phyloP scores from a whole-genome alignment of 2,329 filamentous ascomycete genomes.

The Ophiostoma australiae region DNA sequence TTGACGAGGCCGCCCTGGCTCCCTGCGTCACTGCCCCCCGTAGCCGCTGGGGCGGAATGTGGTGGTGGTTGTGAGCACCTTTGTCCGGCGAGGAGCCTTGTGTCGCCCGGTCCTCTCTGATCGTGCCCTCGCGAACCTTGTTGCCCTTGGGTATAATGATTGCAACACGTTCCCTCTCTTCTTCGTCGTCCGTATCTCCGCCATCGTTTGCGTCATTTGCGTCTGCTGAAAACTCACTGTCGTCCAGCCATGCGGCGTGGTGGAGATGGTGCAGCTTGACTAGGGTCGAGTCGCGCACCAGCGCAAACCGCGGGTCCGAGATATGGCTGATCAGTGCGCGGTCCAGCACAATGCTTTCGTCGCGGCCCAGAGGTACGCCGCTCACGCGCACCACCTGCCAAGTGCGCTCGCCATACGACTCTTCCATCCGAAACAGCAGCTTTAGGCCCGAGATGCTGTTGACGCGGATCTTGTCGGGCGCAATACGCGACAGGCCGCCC shows the following conservation, averaged over 20 bases:
- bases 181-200: neutral
- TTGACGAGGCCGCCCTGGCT: neutral
- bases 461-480: constrained; percentile 44
- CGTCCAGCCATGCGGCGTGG: constrained; percentile 62
- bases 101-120: neutral
- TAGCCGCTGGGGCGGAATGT: constrained; percentile 4
- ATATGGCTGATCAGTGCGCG: constrained; percentile 71
- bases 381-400: constrained; percentile 78
- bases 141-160: neutral
- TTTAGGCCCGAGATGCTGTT: constrained; percentile 54
- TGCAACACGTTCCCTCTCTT: neutral
- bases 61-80: neutral
- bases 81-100: neutral
- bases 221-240: neutral
- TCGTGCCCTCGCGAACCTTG: neutral
- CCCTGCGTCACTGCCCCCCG: neutral
- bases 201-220: constrained; percentile 17
- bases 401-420: constrained; percentile 41
- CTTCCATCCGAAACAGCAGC: constrained; percentile 64
- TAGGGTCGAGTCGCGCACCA: constrained; percentile 60
- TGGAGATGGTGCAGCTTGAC: constrained; percentile 41
- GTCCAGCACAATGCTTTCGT: constrained; percentile 79
- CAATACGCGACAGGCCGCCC: constrained; percentile 42
- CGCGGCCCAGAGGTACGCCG: constrained; percentile 73
- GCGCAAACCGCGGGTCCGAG: constrained; percentile 77